Evolutionary conservation across 352 stramenopile genomes (phyloP).

Genomic region (Pythium aphanidermatum): DNA sequence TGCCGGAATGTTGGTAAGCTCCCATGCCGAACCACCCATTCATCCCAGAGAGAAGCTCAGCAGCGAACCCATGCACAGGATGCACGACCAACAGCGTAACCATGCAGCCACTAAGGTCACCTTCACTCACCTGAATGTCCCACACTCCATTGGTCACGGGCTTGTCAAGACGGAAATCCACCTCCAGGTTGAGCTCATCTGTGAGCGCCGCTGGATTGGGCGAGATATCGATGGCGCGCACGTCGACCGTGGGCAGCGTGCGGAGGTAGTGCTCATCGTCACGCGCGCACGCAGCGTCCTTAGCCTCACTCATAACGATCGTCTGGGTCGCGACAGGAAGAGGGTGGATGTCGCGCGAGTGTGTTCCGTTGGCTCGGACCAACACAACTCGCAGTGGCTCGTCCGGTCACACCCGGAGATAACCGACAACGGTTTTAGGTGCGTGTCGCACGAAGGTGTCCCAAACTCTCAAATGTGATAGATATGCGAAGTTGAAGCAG

Average conservation of each 20-base stretch:
- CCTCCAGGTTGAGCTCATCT: conserved; percentile 74
- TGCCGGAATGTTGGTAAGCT: too few relatives aligned
- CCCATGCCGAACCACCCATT: neutral
- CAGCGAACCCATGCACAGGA: too few relatives aligned
- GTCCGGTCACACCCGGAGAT: too few relatives aligned
- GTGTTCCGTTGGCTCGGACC: too few relatives aligned
- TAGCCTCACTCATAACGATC: conserved; percentile 83
- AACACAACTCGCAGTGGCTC: too few relatives aligned
- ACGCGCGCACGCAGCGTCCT: conserved; percentile 17
- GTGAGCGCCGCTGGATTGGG: conserved; percentile 71
- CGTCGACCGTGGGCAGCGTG: conserved; percentile 45
- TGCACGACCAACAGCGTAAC: neutral
- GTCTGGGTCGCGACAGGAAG: too few relatives aligned
- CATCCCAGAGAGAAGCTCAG: conserved; percentile 4
- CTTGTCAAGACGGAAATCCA: conserved; percentile 69
- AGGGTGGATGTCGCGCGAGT: too few relatives aligned
- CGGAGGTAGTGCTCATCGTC: conserved; percentile 41
- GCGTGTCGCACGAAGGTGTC: conserved; percentile 27
- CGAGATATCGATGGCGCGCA: conserved; percentile 76
- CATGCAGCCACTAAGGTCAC: neutral
- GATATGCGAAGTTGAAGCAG: conserved; percentile 12
- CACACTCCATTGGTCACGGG: conserved; percentile 60
- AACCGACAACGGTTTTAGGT: too few relatives aligned
- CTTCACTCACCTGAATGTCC: conserved; percentile 59
- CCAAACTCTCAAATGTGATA: conserved; percentile 5